Evolutionary conservation across 106 monocot species (phyloP).

Genomic region (Allium sativum): DNA sequence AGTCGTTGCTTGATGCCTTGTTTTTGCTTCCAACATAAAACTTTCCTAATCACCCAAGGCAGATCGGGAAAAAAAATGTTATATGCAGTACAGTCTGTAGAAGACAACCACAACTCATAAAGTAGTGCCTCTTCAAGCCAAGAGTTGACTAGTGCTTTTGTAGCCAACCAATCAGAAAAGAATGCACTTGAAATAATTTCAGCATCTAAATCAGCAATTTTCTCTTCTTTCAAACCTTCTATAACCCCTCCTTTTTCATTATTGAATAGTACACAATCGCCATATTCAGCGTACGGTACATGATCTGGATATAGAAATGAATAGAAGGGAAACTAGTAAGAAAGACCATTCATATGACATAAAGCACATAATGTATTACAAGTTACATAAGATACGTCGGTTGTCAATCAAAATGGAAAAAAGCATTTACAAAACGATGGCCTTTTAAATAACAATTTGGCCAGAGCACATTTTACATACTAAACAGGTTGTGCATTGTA

Average conservation of each 20-base stretch:
- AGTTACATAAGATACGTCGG: no score
- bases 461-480: no score
- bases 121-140: conserved; percentile 71
- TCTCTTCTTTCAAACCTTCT: conserved; percentile 59
- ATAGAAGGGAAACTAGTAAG: neutral
- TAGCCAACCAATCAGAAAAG: conserved; percentile 50
- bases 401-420: no score
- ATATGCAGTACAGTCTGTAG: conserved; percentile 40
- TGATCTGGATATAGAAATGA: conserved; percentile 55
- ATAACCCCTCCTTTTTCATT: conserved; percentile 92
- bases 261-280: conserved; percentile 74
- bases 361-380: no score
- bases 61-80: conserved; percentile 79
- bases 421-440: neutral
- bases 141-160: conserved; percentile 68
- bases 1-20: conserved; percentile 34
- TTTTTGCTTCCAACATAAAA: conserved; percentile 71
- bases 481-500: no score
- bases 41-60: conserved; percentile 70
- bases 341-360: no score
- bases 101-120: conserved; percentile 87
- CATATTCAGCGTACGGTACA: conserved; percentile 77
- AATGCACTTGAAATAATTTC: conserved; percentile 17
- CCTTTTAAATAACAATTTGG: no score
- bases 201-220: conserved; percentile 64